These are phyloP conservation scores for Phytopythium montanum DNA, from an alignment of 352 stramenopile genomes.

Conservation along the genomic window DNA sequence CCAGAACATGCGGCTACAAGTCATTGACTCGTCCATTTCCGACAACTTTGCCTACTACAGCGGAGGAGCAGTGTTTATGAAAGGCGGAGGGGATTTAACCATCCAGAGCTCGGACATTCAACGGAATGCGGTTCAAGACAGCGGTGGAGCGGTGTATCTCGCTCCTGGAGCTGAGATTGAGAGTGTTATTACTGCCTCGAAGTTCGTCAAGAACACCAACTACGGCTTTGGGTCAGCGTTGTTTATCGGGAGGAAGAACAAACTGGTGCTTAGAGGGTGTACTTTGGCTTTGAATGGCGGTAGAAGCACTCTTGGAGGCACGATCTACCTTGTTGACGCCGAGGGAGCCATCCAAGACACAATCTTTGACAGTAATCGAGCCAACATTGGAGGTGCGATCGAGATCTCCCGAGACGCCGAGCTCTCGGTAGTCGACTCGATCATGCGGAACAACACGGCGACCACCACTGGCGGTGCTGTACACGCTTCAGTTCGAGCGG, in stretches of 20 bases:
- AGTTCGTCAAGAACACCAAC: slow-evolving; percentile 43
- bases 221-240: slow-evolving; percentile 44
- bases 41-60: slow-evolving; percentile 59
- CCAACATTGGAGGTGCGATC: slow-evolving; percentile 40
- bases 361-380: slow-evolving; percentile 38
- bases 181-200: slow-evolving; percentile 22
- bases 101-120: slow-evolving; percentile 20
- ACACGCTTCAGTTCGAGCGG: slow-evolving; percentile 38
- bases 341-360: slow-evolving; percentile 24
- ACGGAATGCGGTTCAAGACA: slow-evolving; percentile 36
- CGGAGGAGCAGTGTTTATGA: slow-evolving; percentile 53
- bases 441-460: slow-evolving; percentile 36
- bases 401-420: slow-evolving; percentile 34
- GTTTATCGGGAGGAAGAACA: slow-evolving; percentile 53
- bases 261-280: slow-evolving; percentile 14
- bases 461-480: slow-evolving; percentile 33
- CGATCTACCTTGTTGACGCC: slow-evolving; percentile 42
- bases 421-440: slow-evolving; percentile 23
- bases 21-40: slow-evolving; percentile 21
- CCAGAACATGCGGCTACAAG: slow-evolving; percentile 15
- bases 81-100: slow-evolving; percentile 17
- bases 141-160: slow-evolving; percentile 44
- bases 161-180: slow-evolving; percentile 25
- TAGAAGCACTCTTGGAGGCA: slow-evolving; percentile 32
- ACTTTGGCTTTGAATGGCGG: slow-evolving; percentile 33